Conservation (phyloP, 208 protist genomes). For the Trypanosoma melophagium region DNA sequence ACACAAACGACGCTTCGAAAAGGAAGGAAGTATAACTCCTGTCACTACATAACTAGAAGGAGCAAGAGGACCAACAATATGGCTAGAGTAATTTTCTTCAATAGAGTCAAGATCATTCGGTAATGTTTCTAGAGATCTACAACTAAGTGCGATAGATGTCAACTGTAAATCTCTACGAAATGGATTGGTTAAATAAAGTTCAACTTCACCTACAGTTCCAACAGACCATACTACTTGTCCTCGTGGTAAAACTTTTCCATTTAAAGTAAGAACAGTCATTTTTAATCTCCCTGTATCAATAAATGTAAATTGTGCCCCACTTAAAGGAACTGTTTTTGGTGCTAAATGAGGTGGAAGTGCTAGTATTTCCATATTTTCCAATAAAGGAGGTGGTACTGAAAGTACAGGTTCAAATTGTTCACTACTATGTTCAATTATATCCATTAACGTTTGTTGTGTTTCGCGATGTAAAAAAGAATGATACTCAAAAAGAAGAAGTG, state of each 20-base stretch:
- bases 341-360: slow-evolving; percentile 73
- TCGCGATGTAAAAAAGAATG: slow-evolving; percentile 44
- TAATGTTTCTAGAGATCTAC: slow-evolving; percentile 24
- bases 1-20: slow-evolving; percentile 43
- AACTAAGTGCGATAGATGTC: slow-evolving; percentile 56
- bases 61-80: slow-evolving; percentile 27
- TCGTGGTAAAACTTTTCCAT: slow-evolving; percentile 57
- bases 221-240: slow-evolving; percentile 83
- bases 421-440: slow-evolving; percentile 35
- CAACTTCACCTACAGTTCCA: slow-evolving; percentile 75
- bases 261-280: slow-evolving; percentile 81
- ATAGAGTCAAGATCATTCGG: background rate
- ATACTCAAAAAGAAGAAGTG: slow-evolving; percentile 75
- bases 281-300: slow-evolving; percentile 85
- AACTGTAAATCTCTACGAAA: slow-evolving; percentile 48
- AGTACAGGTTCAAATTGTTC: slow-evolving; percentile 35
- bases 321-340: slow-evolving; percentile 76
- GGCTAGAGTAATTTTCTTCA: background rate
- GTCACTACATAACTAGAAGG: slow-evolving; percentile 70
- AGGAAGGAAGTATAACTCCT: slow-evolving; percentile 48
- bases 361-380: slow-evolving; percentile 70
- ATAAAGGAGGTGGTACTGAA: slow-evolving; percentile 44
- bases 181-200: slow-evolving; percentile 73
- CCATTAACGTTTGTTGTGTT: slow-evolving; percentile 43
- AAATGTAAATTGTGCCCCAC: slow-evolving; percentile 87